These are phyloP conservation scores for Agrocybe praecox DNA, from an alignment of 768 basidiomycete genomes.

Conservation along the genomic window DNA sequence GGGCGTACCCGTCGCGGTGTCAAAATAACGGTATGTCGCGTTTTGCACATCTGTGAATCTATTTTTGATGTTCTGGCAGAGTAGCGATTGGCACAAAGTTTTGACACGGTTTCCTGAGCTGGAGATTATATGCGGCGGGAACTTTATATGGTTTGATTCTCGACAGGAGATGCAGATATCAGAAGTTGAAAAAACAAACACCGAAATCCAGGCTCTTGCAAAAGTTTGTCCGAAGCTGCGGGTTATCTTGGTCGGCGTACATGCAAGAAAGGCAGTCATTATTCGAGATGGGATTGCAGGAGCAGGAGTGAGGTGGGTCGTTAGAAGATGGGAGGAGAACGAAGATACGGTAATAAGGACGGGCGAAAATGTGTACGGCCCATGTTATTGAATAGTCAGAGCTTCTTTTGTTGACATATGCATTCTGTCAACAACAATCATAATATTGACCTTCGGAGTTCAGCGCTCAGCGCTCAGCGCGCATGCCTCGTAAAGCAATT, in stretches of 20 bases:
- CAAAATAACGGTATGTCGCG: not conserved
- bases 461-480: too few species aligned
- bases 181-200: not conserved
- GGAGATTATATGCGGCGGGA: not conserved
- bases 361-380: not conserved
- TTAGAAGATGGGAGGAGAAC: not conserved
- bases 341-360: not conserved
- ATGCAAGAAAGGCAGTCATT: not conserved
- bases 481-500: too few species aligned
- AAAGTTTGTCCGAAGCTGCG: not conserved
- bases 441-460: too few species aligned
- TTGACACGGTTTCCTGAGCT: not conserved
- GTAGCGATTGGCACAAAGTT: not conserved
- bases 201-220: not conserved
- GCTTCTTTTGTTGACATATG: too few species aligned
- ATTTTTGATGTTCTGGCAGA: not conserved
- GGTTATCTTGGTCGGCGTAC: not conserved
- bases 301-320: constrained; percentile 1
- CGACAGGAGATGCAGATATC: not conserved
- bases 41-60: not conserved
- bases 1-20: not conserved
- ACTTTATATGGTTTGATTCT: not conserved
- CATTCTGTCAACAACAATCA: too few species aligned
- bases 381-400: not conserved
- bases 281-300: not conserved